Percentiles rank a stretch among this genome's conserved stretches.
phyloP scores from a whole-genome alignment of 768 basidiomycete genomes.

The Sporobolomyces phaffii region DNA sequence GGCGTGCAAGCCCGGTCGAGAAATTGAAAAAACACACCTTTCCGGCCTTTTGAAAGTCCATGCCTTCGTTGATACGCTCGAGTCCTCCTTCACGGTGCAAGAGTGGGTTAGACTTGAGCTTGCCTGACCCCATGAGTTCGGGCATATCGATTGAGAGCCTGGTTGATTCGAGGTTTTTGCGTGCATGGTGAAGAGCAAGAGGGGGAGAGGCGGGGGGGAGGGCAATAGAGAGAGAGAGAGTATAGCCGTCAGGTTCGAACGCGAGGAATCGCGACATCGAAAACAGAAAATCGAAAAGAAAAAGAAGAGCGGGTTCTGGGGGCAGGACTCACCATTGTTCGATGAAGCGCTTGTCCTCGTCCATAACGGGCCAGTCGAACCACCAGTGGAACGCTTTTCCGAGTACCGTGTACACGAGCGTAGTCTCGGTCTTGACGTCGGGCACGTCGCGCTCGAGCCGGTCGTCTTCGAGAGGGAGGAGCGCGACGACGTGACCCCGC shows the following conservation, averaged over 20 bases:
- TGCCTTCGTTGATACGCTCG: slow-evolving; percentile 18
- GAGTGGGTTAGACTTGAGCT: slow-evolving; percentile 27
- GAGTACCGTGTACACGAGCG: slow-evolving; percentile 7
- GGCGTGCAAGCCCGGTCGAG: too few relatives aligned
- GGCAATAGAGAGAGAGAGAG: too few relatives aligned
- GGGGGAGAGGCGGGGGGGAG: too few relatives aligned
- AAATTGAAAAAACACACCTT: slow-evolving; percentile 18
- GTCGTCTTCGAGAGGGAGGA: slow-evolving; percentile 15
- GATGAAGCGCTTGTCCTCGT: slow-evolving; percentile 3
- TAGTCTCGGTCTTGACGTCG: slow-evolving; percentile 7
- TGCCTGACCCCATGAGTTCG: slow-evolving; percentile 2
- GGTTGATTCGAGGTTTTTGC: too few relatives aligned
- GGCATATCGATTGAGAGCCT: background rate
- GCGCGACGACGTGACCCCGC: slow-evolving; percentile 8
- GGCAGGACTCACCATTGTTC: slow-evolving; percentile 13
- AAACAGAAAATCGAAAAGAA: too few relatives aligned
- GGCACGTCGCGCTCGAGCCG: background rate
- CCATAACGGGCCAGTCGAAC: background rate
- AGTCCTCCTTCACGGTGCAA: slow-evolving; percentile 15
- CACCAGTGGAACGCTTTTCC: slow-evolving; percentile 4
- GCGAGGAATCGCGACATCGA: too few relatives aligned
- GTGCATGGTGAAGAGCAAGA: too few relatives aligned
- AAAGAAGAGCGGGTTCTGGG: too few relatives aligned
- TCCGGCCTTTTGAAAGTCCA: slow-evolving; percentile 17
- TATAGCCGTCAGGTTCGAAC: too few relatives aligned